phyloP scores from a whole-genome alignment of 768 basidiomycete genomes.

The Tulasnella sp. region DNA sequence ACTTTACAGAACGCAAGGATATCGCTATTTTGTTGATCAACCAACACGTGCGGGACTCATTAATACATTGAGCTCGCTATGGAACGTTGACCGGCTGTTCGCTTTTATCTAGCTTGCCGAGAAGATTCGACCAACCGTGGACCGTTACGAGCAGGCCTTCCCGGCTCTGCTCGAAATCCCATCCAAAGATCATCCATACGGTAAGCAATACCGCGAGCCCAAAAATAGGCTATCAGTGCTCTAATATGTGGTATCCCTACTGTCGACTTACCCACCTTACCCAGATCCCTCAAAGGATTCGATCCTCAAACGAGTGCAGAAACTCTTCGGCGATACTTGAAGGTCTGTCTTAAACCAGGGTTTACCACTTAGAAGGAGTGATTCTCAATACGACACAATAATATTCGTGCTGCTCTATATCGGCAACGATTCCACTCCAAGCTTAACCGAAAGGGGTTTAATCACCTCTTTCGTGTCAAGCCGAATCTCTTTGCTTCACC shows the following conservation, averaged over 20 bases:
- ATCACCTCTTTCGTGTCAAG: not conserved
- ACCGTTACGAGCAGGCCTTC: constrained; percentile 94
- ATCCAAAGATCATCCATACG: constrained; percentile 97
- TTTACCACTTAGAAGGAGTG: not conserved
- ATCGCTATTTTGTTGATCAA: constrained; percentile 97
- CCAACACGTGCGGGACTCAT: constrained; percentile 75
- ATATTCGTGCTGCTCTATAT: not conserved
- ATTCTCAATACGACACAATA: not conserved
- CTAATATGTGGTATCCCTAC: not conserved
- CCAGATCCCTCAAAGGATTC: constrained; percentile 95
- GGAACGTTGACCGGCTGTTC: not conserved
- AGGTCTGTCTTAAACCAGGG: not conserved
- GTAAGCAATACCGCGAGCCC: constrained; percentile 49
- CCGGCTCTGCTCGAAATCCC: constrained; percentile 97
- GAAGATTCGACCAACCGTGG: constrained; percentile 92
- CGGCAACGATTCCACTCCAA: not conserved
- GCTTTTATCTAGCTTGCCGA: constrained; percentile 75
- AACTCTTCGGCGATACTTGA: constrained; percentile 85
- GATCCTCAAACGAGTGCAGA: constrained; percentile 94
- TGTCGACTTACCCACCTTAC: not conserved
- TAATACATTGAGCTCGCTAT: not conserved
- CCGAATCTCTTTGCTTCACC: not conserved
- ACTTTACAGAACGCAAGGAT: constrained; percentile 92
- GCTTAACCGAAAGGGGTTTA: not conserved
- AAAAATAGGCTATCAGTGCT: not conserved